phyloP scores from a whole-genome alignment of 2,329 filamentous ascomycete genomes.

The Penicillium crustosum region DNA sequence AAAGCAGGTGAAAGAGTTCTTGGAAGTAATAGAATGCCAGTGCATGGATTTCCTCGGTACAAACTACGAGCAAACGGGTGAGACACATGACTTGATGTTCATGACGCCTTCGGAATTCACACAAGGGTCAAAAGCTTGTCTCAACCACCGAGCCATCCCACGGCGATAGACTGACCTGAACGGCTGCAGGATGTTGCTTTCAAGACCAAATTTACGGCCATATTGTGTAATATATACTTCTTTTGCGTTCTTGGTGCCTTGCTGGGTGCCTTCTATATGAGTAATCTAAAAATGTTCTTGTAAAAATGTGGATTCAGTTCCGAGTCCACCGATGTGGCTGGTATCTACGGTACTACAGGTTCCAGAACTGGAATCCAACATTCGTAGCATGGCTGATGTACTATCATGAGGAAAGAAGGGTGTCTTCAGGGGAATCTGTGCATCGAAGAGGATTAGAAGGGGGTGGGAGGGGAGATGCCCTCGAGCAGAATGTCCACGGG shows the following conservation, averaged over 20 bases:
- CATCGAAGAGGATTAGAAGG: slow-evolving; percentile 24
- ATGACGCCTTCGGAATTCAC: too few relatives aligned
- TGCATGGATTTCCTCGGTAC: too few relatives aligned
- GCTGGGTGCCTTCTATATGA: not conserved
- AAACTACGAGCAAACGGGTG: too few relatives aligned
- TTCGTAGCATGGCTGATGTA: slow-evolving; percentile 24
- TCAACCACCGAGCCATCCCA: too few relatives aligned
- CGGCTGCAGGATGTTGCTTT: not conserved
- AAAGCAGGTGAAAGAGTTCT: too few relatives aligned
- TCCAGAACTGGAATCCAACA: slow-evolving; percentile 14
- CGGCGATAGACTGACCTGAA: too few relatives aligned
- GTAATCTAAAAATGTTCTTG: not conserved
- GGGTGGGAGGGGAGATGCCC: slow-evolving; percentile 4
- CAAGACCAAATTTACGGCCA: not conserved
- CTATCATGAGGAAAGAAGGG: slow-evolving; percentile 19
- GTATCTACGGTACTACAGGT: slow-evolving; percentile 1
- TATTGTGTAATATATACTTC: not conserved
- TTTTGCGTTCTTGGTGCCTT: not conserved
- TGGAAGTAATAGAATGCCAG: not conserved
- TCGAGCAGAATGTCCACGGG: slow-evolving; percentile 8
- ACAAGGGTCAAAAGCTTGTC: too few relatives aligned
- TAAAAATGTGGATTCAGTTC: not conserved
- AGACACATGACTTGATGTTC: not conserved
- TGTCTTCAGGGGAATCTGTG: slow-evolving; percentile 33
- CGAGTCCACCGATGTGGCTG: not conserved